Conservation (phyloP, 176 grass and related monocot species). For the Pharus latifolius region DNA sequence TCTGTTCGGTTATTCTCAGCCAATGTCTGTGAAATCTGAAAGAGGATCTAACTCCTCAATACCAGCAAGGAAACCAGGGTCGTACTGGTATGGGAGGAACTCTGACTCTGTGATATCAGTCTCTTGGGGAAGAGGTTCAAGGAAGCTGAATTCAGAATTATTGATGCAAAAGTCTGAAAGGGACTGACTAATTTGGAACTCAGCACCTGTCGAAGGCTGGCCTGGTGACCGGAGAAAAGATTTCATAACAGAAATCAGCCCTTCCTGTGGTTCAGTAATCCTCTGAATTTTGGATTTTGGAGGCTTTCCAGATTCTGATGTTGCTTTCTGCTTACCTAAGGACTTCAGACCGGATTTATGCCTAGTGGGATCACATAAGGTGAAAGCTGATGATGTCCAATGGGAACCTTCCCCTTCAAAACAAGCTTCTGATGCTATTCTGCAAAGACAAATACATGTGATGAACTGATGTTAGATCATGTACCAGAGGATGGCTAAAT, state of each 20-base stretch:
- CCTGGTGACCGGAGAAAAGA: conserved; percentile 23
- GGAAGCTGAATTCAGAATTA: conserved; percentile 34
- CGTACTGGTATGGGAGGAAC: conserved; percentile 32
- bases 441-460: conserved; percentile 31
- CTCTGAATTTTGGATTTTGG: conserved; percentile 63
- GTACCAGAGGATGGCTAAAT: neutral
- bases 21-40: conserved; percentile 70
- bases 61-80: conserved; percentile 37
- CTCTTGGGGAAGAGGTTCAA: conserved; percentile 15
- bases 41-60: conserved; percentile 68
- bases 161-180: conserved; percentile 39
- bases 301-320: conserved; percentile 48
- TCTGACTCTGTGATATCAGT: conserved; percentile 1
- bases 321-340: conserved; percentile 62
- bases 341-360: conserved; percentile 52
- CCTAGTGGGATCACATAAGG: conserved; percentile 22
- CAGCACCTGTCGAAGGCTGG: conserved; percentile 14
- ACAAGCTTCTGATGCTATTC: conserved; percentile 72
- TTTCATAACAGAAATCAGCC: conserved; percentile 3
- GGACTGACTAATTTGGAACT: conserved; percentile 23
- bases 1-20: conserved; percentile 32
- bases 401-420: conserved; percentile 73
- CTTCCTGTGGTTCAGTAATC: conserved; percentile 44
- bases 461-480: neutral
- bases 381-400: conserved; percentile 80